Evolutionary conservation across 2,329 filamentous ascomycete genomes (phyloP), one percentile per base, ranked within the genome.

Genomic region (Sarocladium brachiariae): DNA sequence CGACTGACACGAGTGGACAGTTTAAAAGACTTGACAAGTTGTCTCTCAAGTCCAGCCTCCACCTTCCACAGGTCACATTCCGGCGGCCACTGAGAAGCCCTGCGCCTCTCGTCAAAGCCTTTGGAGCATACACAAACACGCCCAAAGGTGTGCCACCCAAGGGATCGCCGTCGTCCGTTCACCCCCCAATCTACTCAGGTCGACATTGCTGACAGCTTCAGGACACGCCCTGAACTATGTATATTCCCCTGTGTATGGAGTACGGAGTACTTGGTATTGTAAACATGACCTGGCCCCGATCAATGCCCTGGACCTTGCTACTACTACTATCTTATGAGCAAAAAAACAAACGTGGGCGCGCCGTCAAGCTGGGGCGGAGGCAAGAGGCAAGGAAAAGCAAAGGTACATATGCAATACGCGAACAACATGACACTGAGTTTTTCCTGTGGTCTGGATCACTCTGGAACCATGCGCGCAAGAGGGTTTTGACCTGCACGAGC

Each of bases 141-240:
- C 10, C 24, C 43, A 11, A 10, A 14, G 27, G 43, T 23, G 43
- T 47, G 25, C 4, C 43, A 21, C n/a, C 19, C 9, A 23, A 16
- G 21, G 21, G 39, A 47, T 33, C 43, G 43, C 25, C 43, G 7
- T 47, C 43, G 43, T 47, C 43, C 43, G 43, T 19, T 47, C 27
- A 47, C 43, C 43, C 43, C 27, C 43, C 27, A 31, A 21, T 16
- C 25, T 33, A 25, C 31, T 47, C 43, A 25, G 43, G n/a, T 33
- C 25, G 27, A 47, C 25, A 25, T 47, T 47, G 43, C 43, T 47
- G 43, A 47, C 43, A 47, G 43, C 25, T 33, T 33, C 18, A 47
- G 25, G 25, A 47, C 43, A 47, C 43, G 19, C 43, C 43, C 43
- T 30, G 27, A 13, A 30, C n/a, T 19, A 14, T 33, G 21, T 47